Evolutionary conservation across 768 basidiomycete genomes (phyloP), one percentile per base, ranked within the genome.

Genomic region (Serendipita sp.): DNA sequence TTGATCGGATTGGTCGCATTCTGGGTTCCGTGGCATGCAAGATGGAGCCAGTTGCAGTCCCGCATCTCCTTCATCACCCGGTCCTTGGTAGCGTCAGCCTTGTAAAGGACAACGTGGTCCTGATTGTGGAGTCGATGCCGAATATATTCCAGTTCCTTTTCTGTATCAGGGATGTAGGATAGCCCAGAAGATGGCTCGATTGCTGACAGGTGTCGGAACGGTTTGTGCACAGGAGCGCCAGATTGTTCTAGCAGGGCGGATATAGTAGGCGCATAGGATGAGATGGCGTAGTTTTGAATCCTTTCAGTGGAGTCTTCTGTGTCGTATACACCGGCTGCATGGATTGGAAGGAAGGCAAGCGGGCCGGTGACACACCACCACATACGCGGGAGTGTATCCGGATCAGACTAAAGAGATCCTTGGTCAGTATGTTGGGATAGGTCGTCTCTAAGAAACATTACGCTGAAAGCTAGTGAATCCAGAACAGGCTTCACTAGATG

Each of bases 21-120:
- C 51, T 72, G 72, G 18, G 48, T 38, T 35, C 74, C 71, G 65
- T 71, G 71, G 45, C 70, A 73, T 65, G 67, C 69, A 51, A 75
- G 68, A 63, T 75, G 75, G 11, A 71, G 70, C 67, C 68, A 70
- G 2, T 45, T 66, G n/a, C 41, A 47, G 24, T 24, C 24, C 24
- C 24, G 24, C 24, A 24, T 24, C 24, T 24, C 24, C 24, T 24
- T 24, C 24, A 24, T 24, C 24, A 24, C 24, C 24, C 24, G 24
- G 24, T 24, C 24, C 24, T 24, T 24, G 24, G 24, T 24, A 24
- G 24, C 24, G 24, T 24, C 24, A 24, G 24, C 24, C 24, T 24
- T 24, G 24, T 24, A 24, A 24, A 24, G 24, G 24, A 24, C 24
- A 24, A 24, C 24, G 24, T 24, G 24, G 24, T 47, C 16, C 4